Evolutionary conservation across 2,329 filamentous ascomycete genomes (phyloP).

Genomic region (Cadophora gregata): DNA sequence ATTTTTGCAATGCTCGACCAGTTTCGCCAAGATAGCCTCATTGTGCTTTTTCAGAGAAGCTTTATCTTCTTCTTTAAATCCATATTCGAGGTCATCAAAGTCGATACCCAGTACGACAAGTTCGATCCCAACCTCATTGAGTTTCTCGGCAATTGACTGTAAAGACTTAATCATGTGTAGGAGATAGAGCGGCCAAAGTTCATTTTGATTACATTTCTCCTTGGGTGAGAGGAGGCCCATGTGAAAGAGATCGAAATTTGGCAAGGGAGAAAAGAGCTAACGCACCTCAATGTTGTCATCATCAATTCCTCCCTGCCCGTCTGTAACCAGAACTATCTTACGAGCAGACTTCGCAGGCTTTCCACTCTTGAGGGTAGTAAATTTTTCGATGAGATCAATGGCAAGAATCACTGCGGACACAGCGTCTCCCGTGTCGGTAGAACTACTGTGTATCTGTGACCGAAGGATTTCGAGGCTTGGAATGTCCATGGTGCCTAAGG

Average conservation of each 20-base stretch:
- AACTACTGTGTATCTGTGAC: slow-evolving; percentile 68
- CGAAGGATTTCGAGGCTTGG: slow-evolving; percentile 70
- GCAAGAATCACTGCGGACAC: slow-evolving; percentile 88
- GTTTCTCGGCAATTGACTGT: slow-evolving; percentile 70
- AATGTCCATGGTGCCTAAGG: slow-evolving; percentile 65
- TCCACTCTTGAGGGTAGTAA: slow-evolving; percentile 68
- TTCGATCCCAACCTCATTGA: slow-evolving; percentile 79
- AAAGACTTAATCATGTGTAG: not conserved
- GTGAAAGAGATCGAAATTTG: not conserved
- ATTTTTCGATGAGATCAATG: slow-evolving; percentile 80
- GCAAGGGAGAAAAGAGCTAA: not conserved
- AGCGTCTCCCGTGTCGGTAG: slow-evolving; percentile 76
- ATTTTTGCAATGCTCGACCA: slow-evolving; percentile 70
- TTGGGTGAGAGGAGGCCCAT: no score
- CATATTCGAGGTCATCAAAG: slow-evolving; percentile 89
- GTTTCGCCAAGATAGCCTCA: slow-evolving; percentile 68
- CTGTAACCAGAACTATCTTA: slow-evolving; percentile 84
- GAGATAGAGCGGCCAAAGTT: not conserved
- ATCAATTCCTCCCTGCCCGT: slow-evolving; percentile 77
- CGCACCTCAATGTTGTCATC: slow-evolving; percentile 64
- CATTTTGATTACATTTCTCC: not conserved
- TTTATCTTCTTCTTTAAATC: slow-evolving; percentile 92
- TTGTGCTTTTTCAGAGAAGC: slow-evolving; percentile 73
- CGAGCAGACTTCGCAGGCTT: slow-evolving; percentile 73
- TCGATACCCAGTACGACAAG: slow-evolving; percentile 87